Percentiles rank a stretch among this genome's conserved stretches.
Conservation (phyloP, 148 eudicot species). For the Chenopodium quinoa region DNA sequence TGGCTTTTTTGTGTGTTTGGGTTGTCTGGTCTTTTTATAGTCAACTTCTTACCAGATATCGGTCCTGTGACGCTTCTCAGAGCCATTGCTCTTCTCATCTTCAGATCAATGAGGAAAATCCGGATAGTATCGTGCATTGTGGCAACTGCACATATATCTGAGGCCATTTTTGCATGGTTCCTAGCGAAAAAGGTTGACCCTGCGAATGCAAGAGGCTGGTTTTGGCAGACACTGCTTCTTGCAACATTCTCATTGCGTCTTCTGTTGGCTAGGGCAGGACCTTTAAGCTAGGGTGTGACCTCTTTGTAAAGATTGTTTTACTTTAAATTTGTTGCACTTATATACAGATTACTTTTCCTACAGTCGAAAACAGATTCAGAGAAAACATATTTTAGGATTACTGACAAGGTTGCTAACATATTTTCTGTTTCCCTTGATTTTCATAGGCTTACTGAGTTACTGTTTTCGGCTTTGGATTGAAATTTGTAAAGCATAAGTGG, state of each 20-base stretch:
- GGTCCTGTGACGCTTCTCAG: conserved; percentile 51
- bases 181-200: conserved; percentile 67
- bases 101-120: conserved; percentile 43
- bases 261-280: conserved; percentile 50
- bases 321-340: neutral
- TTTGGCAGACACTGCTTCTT: conserved; percentile 65
- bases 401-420: too few relatives aligned
- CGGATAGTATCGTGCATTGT: conserved; percentile 36
- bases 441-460: neutral
- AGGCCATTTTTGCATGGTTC: conserved; percentile 68
- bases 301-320: neutral
- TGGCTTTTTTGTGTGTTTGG: conserved; percentile 66
- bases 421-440: too few relatives aligned
- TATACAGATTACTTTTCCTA: neutral
- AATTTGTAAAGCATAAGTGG: neutral
- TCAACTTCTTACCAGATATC: conserved; percentile 57
- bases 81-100: conserved; percentile 37
- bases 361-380: neutral
- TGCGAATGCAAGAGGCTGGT: conserved; percentile 65
- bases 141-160: conserved; percentile 45
- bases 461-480: neutral
- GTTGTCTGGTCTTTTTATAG: conserved; percentile 47
- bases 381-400: neutral
- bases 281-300: neutral
- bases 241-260: conserved; percentile 58